Base-by-base conservation (phyloP, 495 filamentous ascomycete genomes). In the Daldinia caldariorum region DNA sequence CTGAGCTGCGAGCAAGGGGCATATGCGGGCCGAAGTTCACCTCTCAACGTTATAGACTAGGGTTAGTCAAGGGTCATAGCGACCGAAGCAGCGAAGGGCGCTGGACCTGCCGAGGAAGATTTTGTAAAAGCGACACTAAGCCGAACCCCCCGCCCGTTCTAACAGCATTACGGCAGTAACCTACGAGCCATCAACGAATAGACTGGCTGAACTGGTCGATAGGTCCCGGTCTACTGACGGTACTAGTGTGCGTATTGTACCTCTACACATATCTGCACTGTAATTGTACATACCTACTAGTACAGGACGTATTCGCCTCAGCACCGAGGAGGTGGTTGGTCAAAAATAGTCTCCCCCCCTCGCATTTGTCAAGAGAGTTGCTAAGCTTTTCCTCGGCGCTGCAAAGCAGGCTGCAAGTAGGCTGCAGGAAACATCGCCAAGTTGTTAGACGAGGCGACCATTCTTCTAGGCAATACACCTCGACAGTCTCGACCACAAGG, bases 371-470 rank as follows among this genome's bases (percentile, higher is more conserved):
- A 50, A 53, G 39, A 50, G 7, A 5, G 16, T 6, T 51, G 63
- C 70, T 72, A 72, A 72, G 70, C 70, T 72, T 72, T 72, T 63
- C 53, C 66, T 73, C 71, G 71, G 71, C 67, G 39, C 66, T 70
- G 71, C 71, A 67, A 47, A 3, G 64, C 49, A 55, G 55, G 39
- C 61, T 73, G 71, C 71, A 67, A 47, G 64, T 49, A 55, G 55
- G 39, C 66, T 73, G 71, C 71, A 70, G 39, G 61, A 67, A 55
- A 66, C 34, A 31, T 20, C 47, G 43, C 49, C 63, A 62, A 57
- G 49, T 35, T 61, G 18, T 58, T 37, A 49, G 57, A 53, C 29
- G 51, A 45, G 16, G 16, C 22, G 4, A 35, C 35, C 47, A 31
- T 61, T 35, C 22, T n/a, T 54, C 69, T 67, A 18, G 69, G 69